Evolutionary conservation across 768 basidiomycete species (phyloP), one percentile per base, ranked within the genome.

Genomic region (Peribolospora kevripleyi): DNA sequence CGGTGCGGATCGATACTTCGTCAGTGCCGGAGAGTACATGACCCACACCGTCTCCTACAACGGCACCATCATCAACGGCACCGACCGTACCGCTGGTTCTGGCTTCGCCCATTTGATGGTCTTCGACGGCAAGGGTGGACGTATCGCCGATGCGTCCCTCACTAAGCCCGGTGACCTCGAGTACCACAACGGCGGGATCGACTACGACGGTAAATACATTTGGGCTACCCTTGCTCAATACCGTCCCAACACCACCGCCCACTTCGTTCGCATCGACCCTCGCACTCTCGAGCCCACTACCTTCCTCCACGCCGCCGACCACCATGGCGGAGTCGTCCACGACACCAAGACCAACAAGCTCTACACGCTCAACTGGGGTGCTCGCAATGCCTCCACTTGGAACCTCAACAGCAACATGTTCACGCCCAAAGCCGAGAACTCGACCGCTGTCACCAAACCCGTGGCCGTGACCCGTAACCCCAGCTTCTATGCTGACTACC

Each of bases 41-140:
- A 47, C 40, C 6, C 52, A 49, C 36, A 56, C 55, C 14, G 45
- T 39, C n/a, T 42, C 55, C 5, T 59, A 54, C 49, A 53, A 59
- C 40, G 55, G 55, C 40, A 51, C 46, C 8, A 36, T 56, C 14
- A 54, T 59, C 58, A 56, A 59, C 52, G 58, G 58, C 42, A 56
- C 58, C 36, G 58, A 59, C 47, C 52, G 58, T 14, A 38, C n/a
- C 42, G 42, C 46, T 40, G 58, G 58, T 4, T 46, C 56, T 43
- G 58, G 58, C 13, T 54, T 47, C 36, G 55, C 58, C 5, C 55
- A 57, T 41, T 47, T 59, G 39, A 50, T 55, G 37, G 49, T 59
- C 48, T 56, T 52, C 49, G 55, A 56, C 46, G 55, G 55, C 5
- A 57, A 54, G 8, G 58, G 58, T 11, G 55, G 42, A 5, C 55